phyloP scores from a whole-genome alignment of 1,284 basidiomycete genomes.

The Puccinia triticina region DNA sequence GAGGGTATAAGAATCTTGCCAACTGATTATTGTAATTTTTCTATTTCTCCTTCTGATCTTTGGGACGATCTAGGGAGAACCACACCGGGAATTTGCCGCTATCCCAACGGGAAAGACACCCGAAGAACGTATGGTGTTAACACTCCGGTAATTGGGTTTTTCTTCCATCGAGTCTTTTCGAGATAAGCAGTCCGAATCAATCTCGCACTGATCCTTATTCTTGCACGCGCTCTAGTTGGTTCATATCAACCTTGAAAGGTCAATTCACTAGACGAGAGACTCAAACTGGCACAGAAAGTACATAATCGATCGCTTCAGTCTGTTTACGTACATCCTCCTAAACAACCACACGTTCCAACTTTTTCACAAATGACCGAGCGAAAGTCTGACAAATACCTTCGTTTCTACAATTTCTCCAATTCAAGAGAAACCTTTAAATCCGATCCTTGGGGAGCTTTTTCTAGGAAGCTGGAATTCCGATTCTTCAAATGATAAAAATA shows the following conservation, averaged over 20 bases:
- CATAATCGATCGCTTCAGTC: neutral
- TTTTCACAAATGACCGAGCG: neutral
- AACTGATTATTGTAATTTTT: conserved; percentile 72
- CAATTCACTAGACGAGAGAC: conserved; percentile 50
- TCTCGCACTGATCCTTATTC: neutral
- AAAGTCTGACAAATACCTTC: neutral
- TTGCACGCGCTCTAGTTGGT: conserved; percentile 54
- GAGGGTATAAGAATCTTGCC: conserved; percentile 55
- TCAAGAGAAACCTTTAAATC: conserved; percentile 92
- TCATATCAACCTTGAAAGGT: conserved; percentile 55
- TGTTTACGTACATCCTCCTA: neutral
- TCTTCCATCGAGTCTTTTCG: neutral
- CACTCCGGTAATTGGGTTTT: conserved; percentile 20
- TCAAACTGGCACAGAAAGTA: conserved; percentile 41
- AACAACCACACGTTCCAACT: neutral
- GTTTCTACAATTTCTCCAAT: conserved; percentile 11
- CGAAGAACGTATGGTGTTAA: conserved; percentile 58
- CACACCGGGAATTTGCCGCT: conserved; percentile 57
- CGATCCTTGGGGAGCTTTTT: conserved; percentile 86
- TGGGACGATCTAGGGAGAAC: conserved; percentile 58
- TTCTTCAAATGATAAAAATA: conserved; percentile 64
- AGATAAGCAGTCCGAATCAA: neutral
- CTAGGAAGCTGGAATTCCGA: conserved; percentile 80
- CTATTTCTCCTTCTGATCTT: conserved; percentile 63
- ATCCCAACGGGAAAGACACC: conserved; percentile 57